Conservation (phyloP, 192 early-diverging fungal species). For the Podila horticola region DNA sequence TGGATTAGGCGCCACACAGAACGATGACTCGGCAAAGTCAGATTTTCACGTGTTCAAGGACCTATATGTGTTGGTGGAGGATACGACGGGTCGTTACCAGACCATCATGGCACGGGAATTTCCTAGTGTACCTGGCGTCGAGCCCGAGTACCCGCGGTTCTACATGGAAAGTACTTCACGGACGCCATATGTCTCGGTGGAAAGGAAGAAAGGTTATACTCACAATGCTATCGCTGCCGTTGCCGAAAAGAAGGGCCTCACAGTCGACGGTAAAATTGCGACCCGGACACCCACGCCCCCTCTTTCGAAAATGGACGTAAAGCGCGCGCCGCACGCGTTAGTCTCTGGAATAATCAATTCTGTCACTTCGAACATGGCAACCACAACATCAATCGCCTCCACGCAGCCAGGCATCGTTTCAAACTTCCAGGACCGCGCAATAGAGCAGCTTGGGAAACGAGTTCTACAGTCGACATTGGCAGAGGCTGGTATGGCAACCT, state of each 20-base stretch:
- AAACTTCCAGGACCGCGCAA: conserved; percentile 5
- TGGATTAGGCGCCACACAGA: conserved; percentile 26
- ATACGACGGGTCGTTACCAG: conserved; percentile 18
- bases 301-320: not conserved
- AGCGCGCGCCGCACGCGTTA: conserved; percentile 5
- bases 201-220: not conserved
- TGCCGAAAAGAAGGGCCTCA: not conserved
- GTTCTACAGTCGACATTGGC: conserved; percentile 15
- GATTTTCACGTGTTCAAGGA: conserved; percentile 28
- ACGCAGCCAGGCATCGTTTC: not conserved
- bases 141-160: conserved; percentile 8
- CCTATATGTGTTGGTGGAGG: conserved; percentile 28
- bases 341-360: conserved; percentile 35
- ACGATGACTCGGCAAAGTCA: conserved; percentile 6
- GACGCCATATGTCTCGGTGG: conserved; percentile 1
- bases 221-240: not conserved
- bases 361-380: conserved; percentile 16
- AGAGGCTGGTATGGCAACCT: conserved; percentile 4
- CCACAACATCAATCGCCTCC: conserved; percentile 17
- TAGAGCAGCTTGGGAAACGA: conserved; percentile 38
- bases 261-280: not conserved
- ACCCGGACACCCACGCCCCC: not conserved
- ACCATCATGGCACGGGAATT: conserved; percentile 32
- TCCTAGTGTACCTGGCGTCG: not conserved
- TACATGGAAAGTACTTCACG: not conserved